phyloP scores from a whole-genome alignment of 2,329 filamentous ascomycete species.

The Scedosporium boydii region DNA sequence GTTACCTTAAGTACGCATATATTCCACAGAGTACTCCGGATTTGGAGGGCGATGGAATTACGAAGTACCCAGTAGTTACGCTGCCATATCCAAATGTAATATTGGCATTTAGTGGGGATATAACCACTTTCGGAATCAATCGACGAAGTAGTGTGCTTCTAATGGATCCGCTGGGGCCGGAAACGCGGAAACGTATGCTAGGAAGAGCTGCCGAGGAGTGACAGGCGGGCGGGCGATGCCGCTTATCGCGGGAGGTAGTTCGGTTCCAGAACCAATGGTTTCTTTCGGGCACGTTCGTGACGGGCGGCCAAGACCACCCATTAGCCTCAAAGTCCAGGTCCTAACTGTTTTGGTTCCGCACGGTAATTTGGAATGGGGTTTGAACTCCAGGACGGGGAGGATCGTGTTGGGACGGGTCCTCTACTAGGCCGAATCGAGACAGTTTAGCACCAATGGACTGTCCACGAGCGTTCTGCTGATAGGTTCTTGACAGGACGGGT shows the following conservation, averaged over 20 bases:
- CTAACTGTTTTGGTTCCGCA: neutral
- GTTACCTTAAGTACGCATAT: too few relatives aligned
- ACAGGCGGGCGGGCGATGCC: neutral
- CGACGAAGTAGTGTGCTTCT: too few relatives aligned
- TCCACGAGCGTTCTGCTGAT: neutral
- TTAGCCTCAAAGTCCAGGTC: too few relatives aligned
- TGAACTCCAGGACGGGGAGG: neutral
- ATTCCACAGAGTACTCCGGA: too few relatives aligned
- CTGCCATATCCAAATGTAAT: too few relatives aligned
- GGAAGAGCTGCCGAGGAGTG: too few relatives aligned
- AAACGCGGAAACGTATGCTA: too few relatives aligned
- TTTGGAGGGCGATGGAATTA: too few relatives aligned
- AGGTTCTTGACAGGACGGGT: neutral
- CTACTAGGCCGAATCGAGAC: neutral
- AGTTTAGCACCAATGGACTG: neutral
- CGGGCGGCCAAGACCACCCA: too few relatives aligned
- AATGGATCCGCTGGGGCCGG: neutral
- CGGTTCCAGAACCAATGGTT: neutral
- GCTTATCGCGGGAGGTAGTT: neutral
- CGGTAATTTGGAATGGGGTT: neutral
- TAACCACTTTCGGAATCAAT: too few relatives aligned
- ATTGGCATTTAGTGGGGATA: too few relatives aligned
- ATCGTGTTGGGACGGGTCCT: neutral
- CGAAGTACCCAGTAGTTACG: too few relatives aligned
- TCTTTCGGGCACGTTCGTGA: neutral